Evolutionary conservation across 805 yeast genomes (phyloP).

Genomic region (Teunomyces stri): DNA sequence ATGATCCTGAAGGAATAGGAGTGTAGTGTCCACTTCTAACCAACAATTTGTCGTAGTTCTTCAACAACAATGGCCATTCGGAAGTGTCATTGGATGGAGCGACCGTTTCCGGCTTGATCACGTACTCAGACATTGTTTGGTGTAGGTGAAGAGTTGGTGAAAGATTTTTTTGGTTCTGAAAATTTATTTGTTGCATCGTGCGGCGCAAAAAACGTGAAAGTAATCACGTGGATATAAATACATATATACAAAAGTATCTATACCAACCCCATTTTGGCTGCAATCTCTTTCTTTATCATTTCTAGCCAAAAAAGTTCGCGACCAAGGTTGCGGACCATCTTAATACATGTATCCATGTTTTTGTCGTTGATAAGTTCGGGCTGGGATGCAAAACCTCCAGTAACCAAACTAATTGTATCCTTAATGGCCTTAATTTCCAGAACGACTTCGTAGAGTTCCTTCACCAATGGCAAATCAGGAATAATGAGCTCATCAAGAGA

Average conservation of each 20-base stretch:
- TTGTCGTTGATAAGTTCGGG: slow-evolving; percentile 34
- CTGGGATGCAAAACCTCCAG: slow-evolving; percentile 42
- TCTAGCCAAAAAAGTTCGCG: slow-evolving; percentile 44
- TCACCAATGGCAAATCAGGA: slow-evolving; percentile 38
- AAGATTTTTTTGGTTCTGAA: slow-evolving; percentile 1
- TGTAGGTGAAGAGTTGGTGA: slow-evolving; percentile 4
- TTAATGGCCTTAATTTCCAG: slow-evolving; percentile 69
- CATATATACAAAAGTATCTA: background rate
- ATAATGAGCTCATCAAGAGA: slow-evolving; percentile 35
- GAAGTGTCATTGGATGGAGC: slow-evolving; percentile 82
- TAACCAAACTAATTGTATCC: slow-evolving; percentile 61
- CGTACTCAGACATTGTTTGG: slow-evolving; percentile 57
- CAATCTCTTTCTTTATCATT: slow-evolving; percentile 30
- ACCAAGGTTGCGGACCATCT: slow-evolving; percentile 33
- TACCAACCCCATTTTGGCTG: slow-evolving; percentile 18
- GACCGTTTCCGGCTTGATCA: slow-evolving; percentile 85
- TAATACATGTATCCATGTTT: slow-evolving; percentile 33
- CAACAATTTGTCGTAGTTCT: slow-evolving; percentile 88
- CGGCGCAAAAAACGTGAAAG: slow-evolving; percentile 18
- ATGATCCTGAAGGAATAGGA: slow-evolving; percentile 93
- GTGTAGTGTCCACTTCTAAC: slow-evolving; percentile 97
- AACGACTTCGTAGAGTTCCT: slow-evolving; percentile 60
- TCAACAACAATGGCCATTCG: slow-evolving; percentile 92
- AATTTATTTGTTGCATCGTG: slow-evolving; percentile 22
- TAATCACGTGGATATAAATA: background rate